Evolutionary conservation across 2,329 filamentous ascomycete species (phyloP).

Genomic region (Colletotrichum sp.): DNA sequence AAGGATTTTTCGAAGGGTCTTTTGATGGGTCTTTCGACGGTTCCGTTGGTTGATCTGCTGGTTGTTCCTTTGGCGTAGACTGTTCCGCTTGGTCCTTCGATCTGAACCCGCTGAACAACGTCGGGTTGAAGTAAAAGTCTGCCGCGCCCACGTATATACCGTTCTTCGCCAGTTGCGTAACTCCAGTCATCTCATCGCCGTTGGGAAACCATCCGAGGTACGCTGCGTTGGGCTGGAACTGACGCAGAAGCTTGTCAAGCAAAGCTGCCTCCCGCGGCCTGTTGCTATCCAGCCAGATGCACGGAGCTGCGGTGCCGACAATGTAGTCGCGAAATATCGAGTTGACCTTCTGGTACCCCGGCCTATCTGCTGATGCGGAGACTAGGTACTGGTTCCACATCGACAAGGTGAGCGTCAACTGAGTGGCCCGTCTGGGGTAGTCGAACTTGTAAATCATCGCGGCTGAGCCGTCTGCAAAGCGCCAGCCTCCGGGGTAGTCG

Average conservation of each 20-base stretch:
- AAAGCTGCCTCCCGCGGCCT: background rate
- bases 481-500: background rate
- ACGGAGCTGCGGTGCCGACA: background rate
- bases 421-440: background rate
- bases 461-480: background rate
- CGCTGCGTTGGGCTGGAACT: background rate
- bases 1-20: background rate
- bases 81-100: background rate
- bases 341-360: background rate
- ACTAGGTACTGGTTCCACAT: constrained; percentile 4
- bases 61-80: background rate
- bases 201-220: constrained; percentile 6
- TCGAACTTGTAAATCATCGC: background rate
- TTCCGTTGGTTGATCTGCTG: background rate
- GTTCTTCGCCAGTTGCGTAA: background rate
- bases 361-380: background rate
- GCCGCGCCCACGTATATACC: background rate
- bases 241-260: background rate
- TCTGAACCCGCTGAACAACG: background rate
- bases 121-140: constrained; percentile 6
- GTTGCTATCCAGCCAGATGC: constrained; percentile 1
- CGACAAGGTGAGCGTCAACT: background rate
- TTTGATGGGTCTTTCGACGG: background rate
- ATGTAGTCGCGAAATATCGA: constrained; percentile 1
- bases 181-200: background rate